Evolutionary conservation across 805 yeast genomes (phyloP).

Genomic region (Kockiozyma suomiensis): DNA sequence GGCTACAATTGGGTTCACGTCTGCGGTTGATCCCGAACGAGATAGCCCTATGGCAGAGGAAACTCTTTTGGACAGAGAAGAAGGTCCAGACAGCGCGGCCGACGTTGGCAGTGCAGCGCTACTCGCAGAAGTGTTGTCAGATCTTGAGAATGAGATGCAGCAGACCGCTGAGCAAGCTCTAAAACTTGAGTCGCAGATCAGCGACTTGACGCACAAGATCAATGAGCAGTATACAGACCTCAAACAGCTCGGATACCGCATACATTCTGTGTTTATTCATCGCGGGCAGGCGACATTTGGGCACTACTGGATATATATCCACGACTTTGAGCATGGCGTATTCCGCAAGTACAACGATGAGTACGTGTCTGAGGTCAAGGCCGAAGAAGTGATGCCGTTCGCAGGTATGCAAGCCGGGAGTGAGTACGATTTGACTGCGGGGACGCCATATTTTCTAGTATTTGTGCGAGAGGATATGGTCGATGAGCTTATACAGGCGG

Average conservation of each 20-base stretch:
- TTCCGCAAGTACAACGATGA: constrained; percentile 95
- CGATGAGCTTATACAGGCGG: constrained; percentile 25
- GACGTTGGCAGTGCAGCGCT: background rate
- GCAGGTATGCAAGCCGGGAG: constrained; percentile 43
- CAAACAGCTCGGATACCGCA: constrained; percentile 68
- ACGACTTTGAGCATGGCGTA: constrained; percentile 65
- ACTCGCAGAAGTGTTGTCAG: constrained; percentile 7
- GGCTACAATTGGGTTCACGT: background rate
- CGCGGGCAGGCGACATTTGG: constrained; percentile 96
- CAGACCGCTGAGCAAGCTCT: constrained; percentile 36
- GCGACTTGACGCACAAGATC: constrained; percentile 52
- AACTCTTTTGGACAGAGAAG: background rate
- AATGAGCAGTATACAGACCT: constrained; percentile 63
- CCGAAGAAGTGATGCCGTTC: constrained; percentile 50
- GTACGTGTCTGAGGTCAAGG: constrained; percentile 77
- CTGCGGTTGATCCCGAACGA: background rate
- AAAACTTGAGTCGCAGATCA: constrained; percentile 48
- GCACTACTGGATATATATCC: constrained; percentile 94
- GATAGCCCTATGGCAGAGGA: background rate
- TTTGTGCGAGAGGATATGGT: constrained; percentile 64
- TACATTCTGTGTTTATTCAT: constrained; percentile 92
- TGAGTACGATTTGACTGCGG: constrained; percentile 52
- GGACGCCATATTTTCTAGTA: constrained; percentile 91
- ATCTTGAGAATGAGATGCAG: constrained; percentile 24
- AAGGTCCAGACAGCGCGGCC: background rate